Base-by-base conservation (phyloP, 129 eudicot genomes). In the Artemisia annua region DNA sequence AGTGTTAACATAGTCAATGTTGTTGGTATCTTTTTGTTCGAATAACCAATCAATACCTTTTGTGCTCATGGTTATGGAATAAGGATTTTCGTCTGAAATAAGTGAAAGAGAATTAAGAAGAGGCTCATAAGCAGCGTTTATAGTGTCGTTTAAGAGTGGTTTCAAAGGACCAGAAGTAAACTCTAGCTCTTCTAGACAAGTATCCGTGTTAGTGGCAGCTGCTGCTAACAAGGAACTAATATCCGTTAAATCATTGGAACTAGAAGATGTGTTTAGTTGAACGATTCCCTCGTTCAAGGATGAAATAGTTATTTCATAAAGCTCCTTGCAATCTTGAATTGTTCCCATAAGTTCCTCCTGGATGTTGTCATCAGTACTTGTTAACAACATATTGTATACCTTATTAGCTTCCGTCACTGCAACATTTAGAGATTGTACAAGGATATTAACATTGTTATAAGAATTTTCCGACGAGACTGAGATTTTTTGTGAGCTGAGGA, bases 181-280 rank as follows among this genome's bases (percentile, higher is more conserved):
- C 48, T 81, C 75, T 0, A 94, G 80, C 46, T 93, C 99, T 78
- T 94, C 98, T 39, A 94, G 76, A 75, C 98, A 94, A 4, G 98
- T 94, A 67, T 58, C 69, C 75, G 83, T 90, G 80, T 94, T 90
- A 35, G 97, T 88, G 14, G 86, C 83, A 18, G 97, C 87, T 32
- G 98, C 98, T 56, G 90, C 85, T 2, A 94, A 89, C 65, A 79
- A 86, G 65, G 96, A 75, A 51, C 81, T 60, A 2, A 85, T 91
- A 63, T 85, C 96, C 5, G 73, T 75, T 60, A 87, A 52, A 26
- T 61, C 16, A 14, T 76, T 28, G 1, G 79, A 35, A 35, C 43
- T 20, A 39, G 77, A 10, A 15, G 71, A n/a, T 13, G 68, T 13
- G 44, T 6, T 35, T 35, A 85, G 16, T 13, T 71, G 46, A 20